Base-by-base conservation (phyloP, 495 filamentous ascomycete genomes). In the Sordaria brevicollis region DNA sequence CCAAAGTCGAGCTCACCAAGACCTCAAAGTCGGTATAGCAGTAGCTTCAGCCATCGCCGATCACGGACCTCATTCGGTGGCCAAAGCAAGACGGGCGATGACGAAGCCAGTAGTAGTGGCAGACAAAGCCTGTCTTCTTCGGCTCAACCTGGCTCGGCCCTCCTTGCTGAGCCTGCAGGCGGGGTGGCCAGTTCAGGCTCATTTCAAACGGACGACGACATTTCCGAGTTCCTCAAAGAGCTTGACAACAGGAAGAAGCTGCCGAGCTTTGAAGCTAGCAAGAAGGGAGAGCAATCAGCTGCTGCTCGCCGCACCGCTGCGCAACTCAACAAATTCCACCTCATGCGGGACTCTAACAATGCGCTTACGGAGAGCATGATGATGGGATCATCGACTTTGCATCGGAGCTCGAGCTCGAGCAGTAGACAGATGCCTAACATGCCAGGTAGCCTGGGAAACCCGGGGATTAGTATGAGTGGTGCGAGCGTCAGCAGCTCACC, bases 191-290 rank as follows among this genome's bases (percentile, higher is more conserved):
- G 91, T 78, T 92, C 90, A 0, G 90, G 91, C 21, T 94, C 92
- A 0, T 86, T 93, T 34, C 90, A 91, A 69, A 91, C 89, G 2
- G 93, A 97, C 74, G 93, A 96, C 76, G 93, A 96, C 21, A 95
- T 97, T 35, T 92, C 92, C 0, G 93, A 97, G 37, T 99, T 97
- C 75, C 78, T 98, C 67, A 95, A 94, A 71, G 83, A 91, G 76
- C 85, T 97, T 2, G 93, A 97, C 73, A 86, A 86, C 69, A 89
- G 89, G 74, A 95, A 92, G 76, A 92, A 92, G 68, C 79, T 96
- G 15, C 85, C 90, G 74, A 92, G 89, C 73, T 89, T 92, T 71
- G 86, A 87, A 62, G 78, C 81, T 19, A 80, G 86, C 43, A 83
- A 84, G 54, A 83, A 85, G 25, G 81, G 86, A 35, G 88, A 92